Conservation (phyloP, 148 eudicot species). For the Limonium bicolor region DNA sequence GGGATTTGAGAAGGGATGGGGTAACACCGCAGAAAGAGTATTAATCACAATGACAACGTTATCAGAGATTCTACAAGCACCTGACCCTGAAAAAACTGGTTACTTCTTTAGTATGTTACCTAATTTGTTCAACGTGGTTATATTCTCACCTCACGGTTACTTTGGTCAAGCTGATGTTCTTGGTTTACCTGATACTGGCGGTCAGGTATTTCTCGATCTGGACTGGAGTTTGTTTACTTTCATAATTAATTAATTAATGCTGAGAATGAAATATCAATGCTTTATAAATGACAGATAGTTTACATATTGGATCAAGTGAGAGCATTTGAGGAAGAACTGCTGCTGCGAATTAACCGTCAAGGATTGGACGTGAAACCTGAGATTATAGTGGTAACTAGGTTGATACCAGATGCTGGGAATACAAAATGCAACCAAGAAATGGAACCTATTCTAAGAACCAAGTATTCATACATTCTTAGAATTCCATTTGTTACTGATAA, state of each 20-base stretch:
- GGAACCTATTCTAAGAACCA: constrained; percentile 35
- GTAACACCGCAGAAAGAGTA: constrained; percentile 34
- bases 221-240: no score
- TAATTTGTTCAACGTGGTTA: constrained; percentile 29
- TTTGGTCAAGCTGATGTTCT: constrained; percentile 58
- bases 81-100: constrained; percentile 31
- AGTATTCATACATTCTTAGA: constrained; percentile 40
- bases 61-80: constrained; percentile 51
- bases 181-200: constrained; percentile 63
- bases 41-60: constrained; percentile 34
- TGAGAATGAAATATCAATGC: no score
- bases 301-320: constrained; percentile 60
- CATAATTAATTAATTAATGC: no score
- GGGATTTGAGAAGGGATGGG: constrained; percentile 76
- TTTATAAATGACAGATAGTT: constrained; percentile 25
- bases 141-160: constrained; percentile 49
- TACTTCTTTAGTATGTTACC: constrained; percentile 38
- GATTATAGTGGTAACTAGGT: constrained; percentile 52
- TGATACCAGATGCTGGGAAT: constrained; percentile 51
- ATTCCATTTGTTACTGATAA: constrained; percentile 38
- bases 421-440: constrained; percentile 47
- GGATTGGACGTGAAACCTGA: constrained; percentile 45
- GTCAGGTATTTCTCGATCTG: constrained; percentile 50
- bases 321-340: constrained; percentile 51
- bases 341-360: constrained; percentile 39